phyloP scores from a whole-genome alignment of 2,329 filamentous ascomycete genomes.

The Coniosporium tulheliwenetii region DNA sequence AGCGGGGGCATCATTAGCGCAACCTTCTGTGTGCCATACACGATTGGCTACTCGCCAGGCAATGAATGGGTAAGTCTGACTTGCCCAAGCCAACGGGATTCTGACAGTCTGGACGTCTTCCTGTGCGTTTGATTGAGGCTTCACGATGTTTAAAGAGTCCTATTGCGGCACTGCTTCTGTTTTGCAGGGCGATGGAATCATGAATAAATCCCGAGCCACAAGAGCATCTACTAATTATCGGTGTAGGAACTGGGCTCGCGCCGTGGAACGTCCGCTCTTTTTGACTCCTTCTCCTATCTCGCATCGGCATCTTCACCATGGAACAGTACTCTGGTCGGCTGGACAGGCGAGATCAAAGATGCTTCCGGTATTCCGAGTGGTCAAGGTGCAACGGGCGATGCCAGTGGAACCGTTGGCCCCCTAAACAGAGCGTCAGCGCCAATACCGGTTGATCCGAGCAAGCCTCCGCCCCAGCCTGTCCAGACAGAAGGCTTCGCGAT shows the following conservation, averaged over 20 bases:
- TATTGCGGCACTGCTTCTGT: too few relatives aligned
- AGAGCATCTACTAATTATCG: neutral
- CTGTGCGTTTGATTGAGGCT: too few relatives aligned
- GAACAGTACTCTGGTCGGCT: slow-evolving; percentile 86
- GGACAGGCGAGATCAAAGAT: slow-evolving; percentile 61
- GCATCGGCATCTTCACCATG: slow-evolving; percentile 71
- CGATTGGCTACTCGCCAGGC: slow-evolving; percentile 34
- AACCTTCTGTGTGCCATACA: slow-evolving; percentile 48
- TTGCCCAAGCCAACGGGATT: neutral
- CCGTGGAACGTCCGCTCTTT: slow-evolving; percentile 78
- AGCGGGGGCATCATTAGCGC: slow-evolving; percentile 49
- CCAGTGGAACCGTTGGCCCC: slow-evolving; percentile 36
- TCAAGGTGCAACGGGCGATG: slow-evolving; percentile 15
- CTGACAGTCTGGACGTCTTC: neutral
- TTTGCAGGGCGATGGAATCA: too few relatives aligned
- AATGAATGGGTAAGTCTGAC: slow-evolving; percentile 36
- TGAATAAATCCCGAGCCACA: neutral
- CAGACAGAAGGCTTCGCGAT: slow-evolving; percentile 1
- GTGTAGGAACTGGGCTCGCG: slow-evolving; percentile 56
- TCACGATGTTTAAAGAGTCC: too few relatives aligned
- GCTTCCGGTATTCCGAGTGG: slow-evolving; percentile 9
- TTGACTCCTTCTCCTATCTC: slow-evolving; percentile 79
- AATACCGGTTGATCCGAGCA: slow-evolving; percentile 51
- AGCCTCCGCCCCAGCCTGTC: slow-evolving; percentile 29
- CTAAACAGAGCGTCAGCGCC: slow-evolving; percentile 66